phyloP scores from a whole-genome alignment of 345 rosid genomes.

The Moringa oleifera region DNA sequence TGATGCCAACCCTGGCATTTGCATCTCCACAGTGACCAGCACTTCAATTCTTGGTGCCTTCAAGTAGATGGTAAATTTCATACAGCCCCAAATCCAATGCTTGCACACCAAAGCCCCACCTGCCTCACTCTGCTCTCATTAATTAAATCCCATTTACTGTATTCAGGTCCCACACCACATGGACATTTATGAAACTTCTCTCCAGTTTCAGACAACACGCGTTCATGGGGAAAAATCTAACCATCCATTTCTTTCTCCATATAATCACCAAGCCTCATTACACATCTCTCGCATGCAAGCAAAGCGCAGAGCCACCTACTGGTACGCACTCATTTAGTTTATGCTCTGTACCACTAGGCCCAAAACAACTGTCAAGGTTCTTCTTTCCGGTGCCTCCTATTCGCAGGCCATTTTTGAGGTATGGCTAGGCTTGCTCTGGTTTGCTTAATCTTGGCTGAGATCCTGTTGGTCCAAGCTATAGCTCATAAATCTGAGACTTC shows the following conservation, averaged over 20 bases:
- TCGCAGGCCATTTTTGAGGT: neutral
- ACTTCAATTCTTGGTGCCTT: too few species aligned
- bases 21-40: too few species aligned
- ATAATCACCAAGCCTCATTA: neutral
- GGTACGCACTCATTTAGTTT: neutral
- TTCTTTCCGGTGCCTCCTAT: neutral
- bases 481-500: conserved; percentile 14
- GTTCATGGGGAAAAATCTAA: neutral
- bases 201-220: conserved; percentile 2
- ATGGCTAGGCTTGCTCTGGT: conserved; percentile 21
- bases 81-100: too few species aligned
- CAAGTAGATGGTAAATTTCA: too few species aligned
- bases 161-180: neutral
- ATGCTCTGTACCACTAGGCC: neutral
- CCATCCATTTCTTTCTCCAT: conserved; percentile 6
- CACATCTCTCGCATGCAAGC: neutral
- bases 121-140: neutral
- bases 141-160: conserved; percentile 3
- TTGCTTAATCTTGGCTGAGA: conserved; percentile 23
- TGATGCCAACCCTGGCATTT: too few species aligned
- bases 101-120: neutral
- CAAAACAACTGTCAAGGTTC: neutral
- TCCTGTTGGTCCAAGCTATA: conserved; percentile 27
- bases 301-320: too few species aligned
- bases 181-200: neutral